Base-by-base conservation (phyloP, 495 filamentous ascomycete genomes). In the Penicillium antarcticum region DNA sequence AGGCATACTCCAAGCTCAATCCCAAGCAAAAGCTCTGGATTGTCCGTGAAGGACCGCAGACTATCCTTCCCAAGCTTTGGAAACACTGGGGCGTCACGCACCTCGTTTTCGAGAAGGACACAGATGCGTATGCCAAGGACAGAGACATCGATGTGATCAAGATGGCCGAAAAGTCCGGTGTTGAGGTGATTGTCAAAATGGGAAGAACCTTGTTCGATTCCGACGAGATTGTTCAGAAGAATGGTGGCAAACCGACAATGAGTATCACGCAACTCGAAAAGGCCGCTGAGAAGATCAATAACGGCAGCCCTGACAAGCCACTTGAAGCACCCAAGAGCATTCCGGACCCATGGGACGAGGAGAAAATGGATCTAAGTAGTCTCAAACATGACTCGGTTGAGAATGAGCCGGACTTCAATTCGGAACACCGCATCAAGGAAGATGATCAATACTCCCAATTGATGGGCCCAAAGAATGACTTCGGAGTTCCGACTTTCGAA, bases 51-150 rank as follows among this genome's bases (percentile, higher is more conserved):
- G 82, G 78, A 1, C 84, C 86, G 3, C 82, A 82, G 58, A 86
- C 82, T 1, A 65, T 87, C 1, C 69, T 88, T 10, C 79, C 80
- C 1, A 87, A 87, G 56, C 67, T 88, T 0, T 87, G 86, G 74
- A 79, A 80, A 57, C 70, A 75, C 35, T 88, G 84, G 86, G 77
- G 76, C 16, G 78, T 87, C 21, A 82, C 82, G 1, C 86, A 88
- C 69, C 63, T 88, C 3, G 86, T 87, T 0, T 89, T 88, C 56
- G 85, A 88, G 61, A 86, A 84, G 55, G 86, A 89, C 51, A 86
- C 83, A 2, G 86, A 88, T 67, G 73, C 83, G 0, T 88, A 88
- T 61, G 86, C 79, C 4, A 69, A 76, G 9, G 73, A 81, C 13
- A 63, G 86, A 32, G 86, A 89, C 64, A 70, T 62, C 35, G 59